Base-by-base conservation (phyloP, 176 grass and related monocot genomes). In the Zoysia japonica region DNA sequence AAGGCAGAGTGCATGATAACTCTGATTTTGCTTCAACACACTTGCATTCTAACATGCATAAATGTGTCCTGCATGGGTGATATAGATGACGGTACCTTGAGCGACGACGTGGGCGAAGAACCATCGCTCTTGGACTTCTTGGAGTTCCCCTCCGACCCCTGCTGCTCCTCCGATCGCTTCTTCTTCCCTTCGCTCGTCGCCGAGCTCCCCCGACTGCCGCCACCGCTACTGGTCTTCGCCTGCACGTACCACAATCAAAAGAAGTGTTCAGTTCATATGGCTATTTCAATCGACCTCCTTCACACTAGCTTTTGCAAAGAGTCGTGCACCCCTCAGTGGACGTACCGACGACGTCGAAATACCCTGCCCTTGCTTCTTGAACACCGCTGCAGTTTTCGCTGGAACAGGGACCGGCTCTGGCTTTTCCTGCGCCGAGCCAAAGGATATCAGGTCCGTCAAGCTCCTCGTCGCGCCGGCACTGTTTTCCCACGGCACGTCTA, bases 61-160 rank as follows among this genome's bases (percentile, higher is more conserved):
- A 20, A 20, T 7, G 56, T 60, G 56, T 3, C 20, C 56, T 59
- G 56, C 17, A 28, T 28, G 28, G 28, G 28, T 28, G 28, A 28
- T 28, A 28, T 28, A 28, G 28, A 14, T 14, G 2, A 45, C 9
- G 50, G 20, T 74, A 97, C 95, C 84, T 97, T 92, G 74, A 84
- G 65, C 53, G 85, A 87, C 9, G 95, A 89, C 16, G 83, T 88
- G 46, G 91, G 82, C 20, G 94, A 94, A 17, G 67, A 71, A 37
- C 72, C 50, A 15, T 97, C 95, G 28, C 81, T 84, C 82, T 94
- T 94, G 53, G 89, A 87, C 54, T 94, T 97, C 80, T 97, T 94
- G 17, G 68, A 8, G 43, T 79, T 87, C 60, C 77, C 84, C 47
- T 89, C 89, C 59, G 84, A 81, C 13, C 39, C 78, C 44, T 39